Evolutionary conservation across 2,329 filamentous ascomycete species (phyloP).

Genomic region (Lachnellula suecica): DNA sequence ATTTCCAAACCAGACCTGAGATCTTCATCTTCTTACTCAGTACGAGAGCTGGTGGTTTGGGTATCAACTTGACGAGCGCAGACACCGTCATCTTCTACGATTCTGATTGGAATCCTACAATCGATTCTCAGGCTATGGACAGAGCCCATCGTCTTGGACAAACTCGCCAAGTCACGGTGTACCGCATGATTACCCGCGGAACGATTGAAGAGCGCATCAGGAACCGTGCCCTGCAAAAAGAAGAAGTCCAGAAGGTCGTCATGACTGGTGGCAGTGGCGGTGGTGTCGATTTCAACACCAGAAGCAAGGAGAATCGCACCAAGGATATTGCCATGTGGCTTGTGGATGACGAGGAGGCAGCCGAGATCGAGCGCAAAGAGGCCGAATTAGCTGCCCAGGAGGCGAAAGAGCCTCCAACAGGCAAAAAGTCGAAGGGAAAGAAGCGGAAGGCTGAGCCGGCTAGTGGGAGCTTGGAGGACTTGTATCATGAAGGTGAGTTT

Average conservation of each 20-base stretch:
- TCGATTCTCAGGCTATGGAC: constrained; percentile 98
- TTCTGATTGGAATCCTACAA: constrained; percentile 98
- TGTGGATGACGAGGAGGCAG: constrained; percentile 93
- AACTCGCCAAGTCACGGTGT: constrained; percentile 93
- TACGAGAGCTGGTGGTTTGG: constrained; percentile 93
- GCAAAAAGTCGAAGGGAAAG: constrained; percentile 61
- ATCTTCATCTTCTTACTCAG: constrained; percentile 97
- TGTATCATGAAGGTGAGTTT: constrained; percentile 96
- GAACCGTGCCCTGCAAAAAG: constrained; percentile 95
- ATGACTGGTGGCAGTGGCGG: constrained; percentile 82
- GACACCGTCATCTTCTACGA: constrained; percentile 99
- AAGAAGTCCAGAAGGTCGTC: constrained; percentile 96
- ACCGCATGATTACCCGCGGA: constrained; percentile 92
- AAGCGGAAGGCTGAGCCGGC: constrained; percentile 57
- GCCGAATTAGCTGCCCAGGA: constrained; percentile 68
- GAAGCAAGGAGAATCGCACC: constrained; percentile 85
- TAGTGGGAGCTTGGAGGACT: constrained; percentile 78
- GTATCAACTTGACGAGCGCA: constrained; percentile 94
- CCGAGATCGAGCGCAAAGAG: constrained; percentile 89
- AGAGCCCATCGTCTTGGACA: constrained; percentile 96
- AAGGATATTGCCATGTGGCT: constrained; percentile 99
- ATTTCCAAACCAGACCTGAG: constrained; percentile 91
- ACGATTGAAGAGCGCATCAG: constrained; percentile 98
- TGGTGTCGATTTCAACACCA: constrained; percentile 94
- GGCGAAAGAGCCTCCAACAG: constrained; percentile 61